Percentiles rank a stretch among this genome's conserved stretches.
Conservation (phyloP, 2,329 filamentous ascomycete species). For the Colletotrichum destructivum region DNA sequence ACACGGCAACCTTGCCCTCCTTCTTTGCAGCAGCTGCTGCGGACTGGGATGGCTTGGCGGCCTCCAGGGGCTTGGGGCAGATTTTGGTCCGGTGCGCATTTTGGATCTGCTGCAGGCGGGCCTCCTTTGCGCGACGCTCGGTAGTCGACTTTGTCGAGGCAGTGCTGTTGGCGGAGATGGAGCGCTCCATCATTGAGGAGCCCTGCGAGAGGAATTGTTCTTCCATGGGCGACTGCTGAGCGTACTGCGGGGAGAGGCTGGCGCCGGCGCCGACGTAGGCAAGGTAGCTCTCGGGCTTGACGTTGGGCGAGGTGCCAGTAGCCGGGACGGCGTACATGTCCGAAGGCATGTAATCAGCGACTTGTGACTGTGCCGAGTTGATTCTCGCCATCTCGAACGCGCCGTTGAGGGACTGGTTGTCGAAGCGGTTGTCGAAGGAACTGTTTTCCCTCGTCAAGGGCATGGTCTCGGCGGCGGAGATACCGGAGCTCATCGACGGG, state of each 20-base stretch:
- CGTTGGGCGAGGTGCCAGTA: slow-evolving; percentile 48
- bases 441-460: slow-evolving; percentile 62
- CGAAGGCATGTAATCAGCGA: slow-evolving; percentile 44
- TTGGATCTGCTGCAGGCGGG: slow-evolving; percentile 61
- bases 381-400: slow-evolving; percentile 56
- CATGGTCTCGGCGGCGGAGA: slow-evolving; percentile 56
- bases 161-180: slow-evolving; percentile 62
- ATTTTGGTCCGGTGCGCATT: slow-evolving; percentile 58
- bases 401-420: slow-evolving; percentile 47
- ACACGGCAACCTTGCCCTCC: slow-evolving; percentile 60
- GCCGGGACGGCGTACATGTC: slow-evolving; percentile 45
- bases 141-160: slow-evolving; percentile 62
- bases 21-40: slow-evolving; percentile 48
- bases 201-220: slow-evolving; percentile 46
- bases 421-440: slow-evolving; percentile 50
- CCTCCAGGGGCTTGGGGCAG: slow-evolving; percentile 61
- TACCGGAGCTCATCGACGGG: slow-evolving; percentile 61
- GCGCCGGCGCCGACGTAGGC: slow-evolving; percentile 58
- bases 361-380: slow-evolving; percentile 55
- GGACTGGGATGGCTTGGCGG: slow-evolving; percentile 46
- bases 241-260: slow-evolving; percentile 51
- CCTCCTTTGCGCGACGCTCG: slow-evolving; percentile 63
- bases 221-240: slow-evolving; percentile 48
- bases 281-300: slow-evolving; percentile 49
- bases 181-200: slow-evolving; percentile 63